Conservation (phyloP, 1,139 yeast species). For the Geotrichum armillariae region DNA sequence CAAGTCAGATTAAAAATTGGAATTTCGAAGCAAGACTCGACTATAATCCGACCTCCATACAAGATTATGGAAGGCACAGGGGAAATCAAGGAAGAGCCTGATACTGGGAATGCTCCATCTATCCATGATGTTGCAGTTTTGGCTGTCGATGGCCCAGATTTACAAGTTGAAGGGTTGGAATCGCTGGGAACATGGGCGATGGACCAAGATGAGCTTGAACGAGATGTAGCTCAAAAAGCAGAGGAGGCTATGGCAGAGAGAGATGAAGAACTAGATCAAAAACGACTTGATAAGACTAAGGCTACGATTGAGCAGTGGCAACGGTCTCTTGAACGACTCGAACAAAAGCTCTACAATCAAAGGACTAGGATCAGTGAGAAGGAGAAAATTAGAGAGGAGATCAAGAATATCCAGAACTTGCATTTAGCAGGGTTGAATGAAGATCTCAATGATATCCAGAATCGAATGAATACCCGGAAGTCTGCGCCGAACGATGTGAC, state of each 20-base stretch:
- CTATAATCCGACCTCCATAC: too few relatives aligned
- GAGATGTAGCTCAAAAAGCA: constrained; percentile 66
- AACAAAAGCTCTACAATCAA: constrained; percentile 52
- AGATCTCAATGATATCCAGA: constrained; percentile 68
- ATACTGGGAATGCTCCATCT: neutral
- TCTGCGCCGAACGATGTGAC: constrained; percentile 21
- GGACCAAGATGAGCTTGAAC: constrained; percentile 75
- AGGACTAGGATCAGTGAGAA: constrained; percentile 67
- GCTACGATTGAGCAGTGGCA: constrained; percentile 43
- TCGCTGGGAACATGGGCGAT: constrained; percentile 42
- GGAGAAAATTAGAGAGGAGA: constrained; percentile 55
- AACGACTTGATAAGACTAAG: constrained; percentile 66
- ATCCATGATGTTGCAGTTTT: neutral
- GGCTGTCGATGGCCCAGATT: neutral
- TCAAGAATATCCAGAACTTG: constrained; percentile 50
- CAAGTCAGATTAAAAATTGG: too few relatives aligned
- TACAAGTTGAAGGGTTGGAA: constrained; percentile 21
- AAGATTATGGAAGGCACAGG: neutral
- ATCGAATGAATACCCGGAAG: constrained; percentile 46
- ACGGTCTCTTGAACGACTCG: constrained; percentile 48
- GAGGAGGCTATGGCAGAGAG: constrained; percentile 57
- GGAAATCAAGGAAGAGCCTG: constrained; percentile 6
- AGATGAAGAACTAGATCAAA: constrained; percentile 71
- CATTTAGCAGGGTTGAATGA: constrained; percentile 54
- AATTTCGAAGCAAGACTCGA: too few relatives aligned